Conservation (phyloP, 1,284 basidiomycete genomes). For the Trichosporon faecale region DNA sequence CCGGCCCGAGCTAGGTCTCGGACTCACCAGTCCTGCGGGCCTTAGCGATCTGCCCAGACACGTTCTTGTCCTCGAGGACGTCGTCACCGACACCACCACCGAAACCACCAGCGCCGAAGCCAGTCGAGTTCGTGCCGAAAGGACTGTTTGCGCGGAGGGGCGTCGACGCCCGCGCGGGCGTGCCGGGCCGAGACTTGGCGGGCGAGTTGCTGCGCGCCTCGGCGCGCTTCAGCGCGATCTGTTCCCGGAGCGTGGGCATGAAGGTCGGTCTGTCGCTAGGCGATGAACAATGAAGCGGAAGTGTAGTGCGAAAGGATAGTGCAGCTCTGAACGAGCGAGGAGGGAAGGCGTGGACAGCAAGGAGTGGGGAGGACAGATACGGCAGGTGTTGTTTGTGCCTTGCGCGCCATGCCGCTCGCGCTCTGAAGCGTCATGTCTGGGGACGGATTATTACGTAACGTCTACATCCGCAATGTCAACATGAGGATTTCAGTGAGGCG, state of each 20-base stretch:
- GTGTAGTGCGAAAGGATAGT: background rate
- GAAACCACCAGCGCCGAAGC: conserved; percentile 1
- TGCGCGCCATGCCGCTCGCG: background rate
- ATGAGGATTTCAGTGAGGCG: background rate
- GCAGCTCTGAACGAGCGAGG: no score
- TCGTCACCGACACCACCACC: conserved; percentile 17
- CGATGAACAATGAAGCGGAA: background rate
- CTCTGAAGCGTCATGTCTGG: background rate
- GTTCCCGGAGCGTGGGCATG: conserved; percentile 34
- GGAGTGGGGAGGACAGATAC: background rate
- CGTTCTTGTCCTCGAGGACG: conserved; percentile 36
- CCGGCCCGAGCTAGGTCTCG: background rate
- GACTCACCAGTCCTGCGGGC: conserved; percentile 41
- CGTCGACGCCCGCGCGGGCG: background rate
- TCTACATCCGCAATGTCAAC: background rate
- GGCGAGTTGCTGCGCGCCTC: conserved; percentile 29
- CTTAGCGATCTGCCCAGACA: conserved; percentile 35
- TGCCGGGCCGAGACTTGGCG: conserved; percentile 3
- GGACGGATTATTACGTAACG: background rate
- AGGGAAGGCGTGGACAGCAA: no score
- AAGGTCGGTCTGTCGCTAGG: no score
- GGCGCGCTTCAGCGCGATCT: conserved; percentile 43
- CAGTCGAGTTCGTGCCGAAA: background rate
- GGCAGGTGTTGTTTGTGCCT: background rate
- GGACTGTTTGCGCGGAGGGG: background rate